Base-by-base conservation (phyloP, 1,284 basidiomycete species). In the Ustilago tritici region DNA sequence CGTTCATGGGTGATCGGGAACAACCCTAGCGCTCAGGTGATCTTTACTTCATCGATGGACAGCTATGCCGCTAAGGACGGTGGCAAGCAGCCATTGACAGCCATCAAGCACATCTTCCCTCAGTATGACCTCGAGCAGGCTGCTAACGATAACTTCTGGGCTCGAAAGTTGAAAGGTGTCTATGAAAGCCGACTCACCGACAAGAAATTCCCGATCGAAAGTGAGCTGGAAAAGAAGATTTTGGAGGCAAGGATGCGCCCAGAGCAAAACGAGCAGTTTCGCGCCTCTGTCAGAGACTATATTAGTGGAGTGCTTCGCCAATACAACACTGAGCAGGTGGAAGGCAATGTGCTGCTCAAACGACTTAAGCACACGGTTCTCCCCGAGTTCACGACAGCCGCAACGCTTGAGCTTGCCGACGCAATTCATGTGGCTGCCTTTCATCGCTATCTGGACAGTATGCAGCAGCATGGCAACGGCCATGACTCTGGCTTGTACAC, bases 351-450 rank as follows among this genome's bases (percentile, higher is more conserved):
- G 28, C 12, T 19, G 32, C 56, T 59, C 4, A 11, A 10, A n/a
- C 38, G 70, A 23, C 41, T 61, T 38, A 19, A 15, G 4, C 1
- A 68, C 40, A 76, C 68, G 11, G 36, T 58, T 17, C 35, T 59
- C n/a, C 73, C 64, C 12, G 73, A 76, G 19, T 76, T 76, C 43
- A 49, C 40, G 4, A 54, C 47, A 1, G 6, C 32, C 2, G 14
- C 65, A 8, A 76, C 73, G 41, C 31, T 76, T 6, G 73, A 76
- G 40, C 61, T 76, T 17, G 73, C 73, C 3, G 73, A 76, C 49
- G 73, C 73, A 4, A 40, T 11, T 32, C 73, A 76, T 35, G 60
- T 76, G n/a, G 68, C 73, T 8, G 60, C 65, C 0, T 67, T 68
- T 28, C 73, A 76, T 47, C 68, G 65, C 3, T 47, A 53, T 38